Base-by-base conservation (phyloP, 495 filamentous ascomycete genomes). In the Penicillium manginii region DNA sequence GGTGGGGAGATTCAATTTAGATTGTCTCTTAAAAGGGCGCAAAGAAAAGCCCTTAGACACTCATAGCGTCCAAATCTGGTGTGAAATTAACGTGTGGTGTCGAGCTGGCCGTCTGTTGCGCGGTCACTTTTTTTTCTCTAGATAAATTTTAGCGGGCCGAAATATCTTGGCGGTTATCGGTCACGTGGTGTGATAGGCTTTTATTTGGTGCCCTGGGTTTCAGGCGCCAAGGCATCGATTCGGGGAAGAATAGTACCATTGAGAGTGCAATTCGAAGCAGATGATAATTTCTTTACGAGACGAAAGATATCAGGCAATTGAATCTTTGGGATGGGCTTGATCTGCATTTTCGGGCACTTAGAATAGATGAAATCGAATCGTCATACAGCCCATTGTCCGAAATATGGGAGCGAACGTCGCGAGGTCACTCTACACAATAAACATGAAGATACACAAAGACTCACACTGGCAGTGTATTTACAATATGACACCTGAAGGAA, bases 131-230 rank as follows among this genome's bases (percentile, higher is more conserved):
- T 66, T 65, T 69, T 67, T 65, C 63, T 67, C 37, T 67, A 63
- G 64, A 70, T 70, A 70, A 72, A 64, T 66, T 72, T 72, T 70
- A 66, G 64, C 64, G 66, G 63, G 62, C 66, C 64, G 67, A 64
- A 69, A 59, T 63, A 63, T 69, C 63, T 65, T 63, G 22, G 45
- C 64, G 58, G 64, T 52, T 42, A 39, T 57, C 18, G 42, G n/a
- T 67, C 65, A 70, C 60, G 60, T 70, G 64, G 32, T 40, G 4
- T 19, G 8, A n/a, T 43, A 4, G 35, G 11, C 3, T 18, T 43
- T 19, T 1, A 8, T 10, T 32, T 60, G 0, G 0, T 64, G 52
- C 64, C 64, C 35, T 49, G 10, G 14, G 21, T 10, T 23, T 57
- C 19, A 57, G 64, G 64, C 55, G 5, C 4, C 14, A 19, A 43